phyloP scores from a whole-genome alignment of 2,329 filamentous ascomycete species.

The Gaeumannomyces sp. region DNA sequence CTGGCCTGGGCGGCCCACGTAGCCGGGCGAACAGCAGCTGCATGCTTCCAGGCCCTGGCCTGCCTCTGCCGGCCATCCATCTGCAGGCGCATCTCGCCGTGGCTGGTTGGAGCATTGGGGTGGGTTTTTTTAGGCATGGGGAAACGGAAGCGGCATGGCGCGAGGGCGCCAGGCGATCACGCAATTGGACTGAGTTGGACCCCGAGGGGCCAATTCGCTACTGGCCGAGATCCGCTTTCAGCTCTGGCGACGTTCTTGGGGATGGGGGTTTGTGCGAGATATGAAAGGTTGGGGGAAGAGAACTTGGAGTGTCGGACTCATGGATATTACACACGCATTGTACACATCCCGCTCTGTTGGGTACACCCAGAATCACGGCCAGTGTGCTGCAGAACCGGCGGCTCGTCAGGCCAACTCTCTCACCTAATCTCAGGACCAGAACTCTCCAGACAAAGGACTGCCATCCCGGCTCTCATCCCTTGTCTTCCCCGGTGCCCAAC shows the following conservation, averaged over 20 bases:
- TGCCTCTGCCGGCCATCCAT: neutral
- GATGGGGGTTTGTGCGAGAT: neutral
- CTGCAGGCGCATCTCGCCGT: neutral
- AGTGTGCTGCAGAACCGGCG: neutral
- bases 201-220: neutral
- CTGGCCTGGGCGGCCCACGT: neutral
- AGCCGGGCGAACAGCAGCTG: neutral
- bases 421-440: no score
- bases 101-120: neutral
- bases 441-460: neutral
- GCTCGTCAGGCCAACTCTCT: neutral
- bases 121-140: neutral
- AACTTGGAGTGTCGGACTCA: neutral
- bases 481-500: neutral
- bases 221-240: neutral
- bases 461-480: neutral
- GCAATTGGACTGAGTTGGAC: conserved; percentile 3
- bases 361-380: neutral
- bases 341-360: neutral
- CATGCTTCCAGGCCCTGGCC: neutral
- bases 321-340: neutral
- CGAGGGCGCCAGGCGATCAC: conserved; percentile 6
- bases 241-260: neutral
- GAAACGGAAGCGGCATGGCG: conserved; percentile 6
- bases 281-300: neutral